These are phyloP conservation scores for Cladophialophora carrionii DNA, from an alignment of 2,329 filamentous ascomycete genomes.

Conservation along the genomic window DNA sequence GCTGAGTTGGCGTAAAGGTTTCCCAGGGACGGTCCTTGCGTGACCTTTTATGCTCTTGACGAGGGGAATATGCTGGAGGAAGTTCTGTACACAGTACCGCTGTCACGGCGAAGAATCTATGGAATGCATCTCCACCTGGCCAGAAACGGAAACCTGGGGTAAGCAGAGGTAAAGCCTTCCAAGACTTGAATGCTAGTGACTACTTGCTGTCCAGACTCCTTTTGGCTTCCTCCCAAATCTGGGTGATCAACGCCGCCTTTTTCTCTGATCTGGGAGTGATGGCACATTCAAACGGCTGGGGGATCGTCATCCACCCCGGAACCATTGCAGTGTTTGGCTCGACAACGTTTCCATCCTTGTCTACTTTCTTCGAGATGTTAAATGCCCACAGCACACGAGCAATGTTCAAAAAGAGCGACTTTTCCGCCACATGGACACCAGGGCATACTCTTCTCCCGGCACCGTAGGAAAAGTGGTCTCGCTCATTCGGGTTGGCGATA, in stretches of 20 bases:
- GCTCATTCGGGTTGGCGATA: constrained; percentile 39
- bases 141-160: constrained; percentile 6
- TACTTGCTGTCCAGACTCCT: constrained; percentile 15
- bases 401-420: constrained; percentile 40
- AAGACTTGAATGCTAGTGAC: not conserved
- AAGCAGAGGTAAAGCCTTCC: not conserved
- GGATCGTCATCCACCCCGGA: constrained; percentile 34
- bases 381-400: constrained; percentile 44
- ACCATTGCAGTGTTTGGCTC: constrained; percentile 31
- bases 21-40: not conserved
- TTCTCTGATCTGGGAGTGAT: constrained; percentile 26
- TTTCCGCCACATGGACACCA: constrained; percentile 43
- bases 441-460: constrained; percentile 43
- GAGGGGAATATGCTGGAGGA: not conserved
- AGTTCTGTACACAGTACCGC: not conserved
- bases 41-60: not conserved
- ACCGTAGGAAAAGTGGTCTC: constrained; percentile 42
- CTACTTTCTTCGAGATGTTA: constrained; percentile 37
- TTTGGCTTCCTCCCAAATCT: constrained; percentile 26
- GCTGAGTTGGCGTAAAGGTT: too few species aligned
- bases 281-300: constrained; percentile 27
- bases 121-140: not conserved
- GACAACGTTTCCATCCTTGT: constrained; percentile 22
- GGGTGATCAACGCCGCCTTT: constrained; percentile 26
- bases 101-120: not conserved